These are phyloP conservation scores for Leishmania major DNA, from an alignment of 208 protist species.

Conservation along the genomic window DNA sequence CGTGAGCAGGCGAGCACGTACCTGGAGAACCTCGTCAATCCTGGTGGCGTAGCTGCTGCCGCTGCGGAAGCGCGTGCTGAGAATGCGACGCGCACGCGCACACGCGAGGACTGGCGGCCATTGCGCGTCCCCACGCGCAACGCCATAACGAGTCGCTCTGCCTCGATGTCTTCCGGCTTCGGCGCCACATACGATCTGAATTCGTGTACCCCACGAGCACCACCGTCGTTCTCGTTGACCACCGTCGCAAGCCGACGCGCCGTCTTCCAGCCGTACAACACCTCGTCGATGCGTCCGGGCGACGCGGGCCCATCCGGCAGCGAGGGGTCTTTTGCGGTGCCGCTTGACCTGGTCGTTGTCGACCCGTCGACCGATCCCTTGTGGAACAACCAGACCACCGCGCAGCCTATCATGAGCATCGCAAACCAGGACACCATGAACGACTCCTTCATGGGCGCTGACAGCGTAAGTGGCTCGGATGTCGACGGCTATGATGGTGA, in stretches of 20 bases:
- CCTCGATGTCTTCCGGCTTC: conserved; percentile 12
- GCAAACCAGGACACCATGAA: conserved; percentile 5
- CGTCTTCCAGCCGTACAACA: conserved; percentile 19
- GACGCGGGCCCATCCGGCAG: background rate
- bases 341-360: conserved; percentile 31
- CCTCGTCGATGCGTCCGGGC: background rate
- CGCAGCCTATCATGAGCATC: conserved; percentile 2
- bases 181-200: conserved; percentile 5
- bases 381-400: conserved; percentile 8
- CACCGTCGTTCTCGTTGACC: background rate
- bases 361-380: conserved; percentile 9
- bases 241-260: background rate
- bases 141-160: background rate
- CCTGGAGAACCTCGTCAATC: conserved; percentile 43
- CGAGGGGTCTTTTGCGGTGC: background rate
- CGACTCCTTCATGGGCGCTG: conserved; percentile 28
- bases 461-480: conserved; percentile 31
- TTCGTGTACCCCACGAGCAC: background rate
- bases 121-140: background rate
- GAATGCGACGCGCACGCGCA: conserved; percentile 1
- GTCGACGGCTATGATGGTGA: conserved; percentile 29
- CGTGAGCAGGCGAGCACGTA: conserved; percentile 29
- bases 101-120: background rate
- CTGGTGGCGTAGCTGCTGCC: conserved; percentile 16
- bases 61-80: background rate